A percentile compares a stretch with the other conserved stretches of the same genome.
Evolutionary conservation across 441 rosid genomes (phyloP).

Genomic region (Brassica hybrid): DNA sequence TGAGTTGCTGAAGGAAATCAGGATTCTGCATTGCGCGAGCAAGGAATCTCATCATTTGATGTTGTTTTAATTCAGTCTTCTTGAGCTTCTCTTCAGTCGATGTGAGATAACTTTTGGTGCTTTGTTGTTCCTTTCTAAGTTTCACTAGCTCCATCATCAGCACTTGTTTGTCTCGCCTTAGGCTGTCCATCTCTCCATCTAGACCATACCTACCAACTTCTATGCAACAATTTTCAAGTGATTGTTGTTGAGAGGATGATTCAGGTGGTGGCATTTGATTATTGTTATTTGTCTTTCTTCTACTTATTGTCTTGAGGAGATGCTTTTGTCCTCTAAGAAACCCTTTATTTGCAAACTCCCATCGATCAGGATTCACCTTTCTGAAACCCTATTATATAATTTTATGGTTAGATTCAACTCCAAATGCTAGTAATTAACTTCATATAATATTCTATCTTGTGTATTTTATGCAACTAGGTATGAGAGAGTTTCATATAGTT

Average conservation of each 20-base stretch:
- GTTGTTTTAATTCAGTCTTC: constrained; percentile 74
- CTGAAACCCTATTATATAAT: constrained; percentile 74
- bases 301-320: constrained; percentile 74
- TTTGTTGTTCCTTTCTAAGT: constrained; percentile 81
- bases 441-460: background rate
- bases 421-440: background rate
- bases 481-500: constrained; percentile 11
- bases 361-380: constrained; percentile 87
- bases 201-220: constrained; percentile 76
- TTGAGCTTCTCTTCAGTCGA: constrained; percentile 67
- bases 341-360: constrained; percentile 95
- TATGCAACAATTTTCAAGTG: constrained; percentile 56
- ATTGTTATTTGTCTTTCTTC: constrained; percentile 58
- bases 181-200: constrained; percentile 67
- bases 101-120: constrained; percentile 58
- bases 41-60: constrained; percentile 79
- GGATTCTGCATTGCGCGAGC: constrained; percentile 85
- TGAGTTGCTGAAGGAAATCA: constrained; percentile 59
- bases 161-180: constrained; percentile 75
- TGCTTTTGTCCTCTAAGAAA: constrained; percentile 86
- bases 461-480: constrained; percentile 32
- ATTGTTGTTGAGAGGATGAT: constrained; percentile 50
- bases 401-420: constrained; percentile 34
- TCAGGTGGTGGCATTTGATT: constrained; percentile 26
- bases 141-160: constrained; percentile 76